Evolutionary conservation across 2,329 filamentous ascomycete genomes (phyloP).

Genomic region (Chaetomium olivaceum): DNA sequence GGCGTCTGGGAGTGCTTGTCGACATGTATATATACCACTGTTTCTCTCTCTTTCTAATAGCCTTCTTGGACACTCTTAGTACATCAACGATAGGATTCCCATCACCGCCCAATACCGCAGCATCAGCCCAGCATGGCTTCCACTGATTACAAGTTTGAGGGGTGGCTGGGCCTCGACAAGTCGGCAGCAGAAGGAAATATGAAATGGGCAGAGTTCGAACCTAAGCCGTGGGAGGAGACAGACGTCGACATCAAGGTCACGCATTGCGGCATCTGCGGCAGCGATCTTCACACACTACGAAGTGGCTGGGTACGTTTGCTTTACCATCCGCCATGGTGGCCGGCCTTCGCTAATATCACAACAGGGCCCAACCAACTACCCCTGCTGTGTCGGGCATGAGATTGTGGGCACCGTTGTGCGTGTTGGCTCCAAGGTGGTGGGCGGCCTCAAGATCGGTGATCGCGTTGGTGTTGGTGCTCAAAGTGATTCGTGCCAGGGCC

Average conservation of each 20-base stretch:
- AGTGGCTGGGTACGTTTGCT: constrained; percentile 49
- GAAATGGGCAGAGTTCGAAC: constrained; percentile 58
- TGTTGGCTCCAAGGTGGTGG: constrained; percentile 50
- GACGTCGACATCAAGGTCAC: constrained; percentile 66
- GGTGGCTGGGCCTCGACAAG: constrained; percentile 50
- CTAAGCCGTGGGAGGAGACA: constrained; percentile 66
- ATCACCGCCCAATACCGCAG: background rate
- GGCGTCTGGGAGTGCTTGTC: background rate
- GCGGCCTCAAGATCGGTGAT: constrained; percentile 58
- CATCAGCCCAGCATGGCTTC: constrained; percentile 33
- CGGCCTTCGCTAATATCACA: background rate
- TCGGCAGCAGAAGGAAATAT: constrained; percentile 52
- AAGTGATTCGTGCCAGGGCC: constrained; percentile 52
- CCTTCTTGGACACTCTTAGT: background rate
- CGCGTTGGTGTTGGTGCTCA: constrained; percentile 65
- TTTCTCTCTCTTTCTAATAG: background rate
- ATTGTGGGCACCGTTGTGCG: constrained; percentile 61
- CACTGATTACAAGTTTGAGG: constrained; percentile 50
- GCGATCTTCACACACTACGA: constrained; percentile 59
- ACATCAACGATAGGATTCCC: background rate
- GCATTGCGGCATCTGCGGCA: constrained; percentile 67
- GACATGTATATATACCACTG: background rate
- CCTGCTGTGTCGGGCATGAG: constrained; percentile 63
- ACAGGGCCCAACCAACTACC: constrained; percentile 35
- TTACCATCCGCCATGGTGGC: background rate